Percentiles rank a stretch among this genome's conserved stretches.
Evolutionary conservation across 306 rosid species (phyloP).

Genomic region (Ormosia semicastrata): DNA sequence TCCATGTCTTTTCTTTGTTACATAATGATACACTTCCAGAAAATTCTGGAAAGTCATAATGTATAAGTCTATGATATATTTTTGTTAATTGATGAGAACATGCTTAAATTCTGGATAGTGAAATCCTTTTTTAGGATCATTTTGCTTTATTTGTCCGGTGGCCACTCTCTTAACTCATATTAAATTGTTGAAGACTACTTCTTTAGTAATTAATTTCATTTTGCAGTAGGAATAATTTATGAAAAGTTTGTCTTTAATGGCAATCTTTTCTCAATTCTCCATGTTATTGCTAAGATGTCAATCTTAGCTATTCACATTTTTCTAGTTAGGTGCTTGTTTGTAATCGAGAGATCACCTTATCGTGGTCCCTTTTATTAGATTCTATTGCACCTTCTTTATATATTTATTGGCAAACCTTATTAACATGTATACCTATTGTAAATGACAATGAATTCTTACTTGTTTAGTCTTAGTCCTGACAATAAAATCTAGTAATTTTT

Average conservation of each 20-base stretch:
- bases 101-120: conserved; percentile 25
- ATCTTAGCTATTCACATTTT: neutral
- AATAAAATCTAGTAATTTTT: too few relatives aligned
- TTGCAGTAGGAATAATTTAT: too few relatives aligned
- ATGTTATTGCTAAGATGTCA: conserved; percentile 7
- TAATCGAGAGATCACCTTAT: neutral
- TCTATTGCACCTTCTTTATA: neutral
- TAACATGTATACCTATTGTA: neutral
- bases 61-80: neutral
- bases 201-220: too few relatives aligned
- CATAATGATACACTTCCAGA: neutral
- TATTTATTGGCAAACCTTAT: conserved; percentile 20
- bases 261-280: too few relatives aligned
- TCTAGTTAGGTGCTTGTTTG: neutral
- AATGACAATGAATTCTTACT: conserved; percentile 17
- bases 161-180: too few relatives aligned
- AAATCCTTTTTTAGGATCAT: too few relatives aligned
- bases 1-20: conserved; percentile 13
- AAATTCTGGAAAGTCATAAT: neutral
- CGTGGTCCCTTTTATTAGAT: neutral
- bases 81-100: conserved; percentile 10
- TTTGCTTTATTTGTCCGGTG: too few relatives aligned
- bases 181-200: too few relatives aligned
- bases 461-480: too few relatives aligned
- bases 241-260: too few relatives aligned